These are phyloP conservation scores for Usnea hakonensis DNA, from an alignment of 495 filamentous ascomycete species.

Conservation along the genomic window DNA sequence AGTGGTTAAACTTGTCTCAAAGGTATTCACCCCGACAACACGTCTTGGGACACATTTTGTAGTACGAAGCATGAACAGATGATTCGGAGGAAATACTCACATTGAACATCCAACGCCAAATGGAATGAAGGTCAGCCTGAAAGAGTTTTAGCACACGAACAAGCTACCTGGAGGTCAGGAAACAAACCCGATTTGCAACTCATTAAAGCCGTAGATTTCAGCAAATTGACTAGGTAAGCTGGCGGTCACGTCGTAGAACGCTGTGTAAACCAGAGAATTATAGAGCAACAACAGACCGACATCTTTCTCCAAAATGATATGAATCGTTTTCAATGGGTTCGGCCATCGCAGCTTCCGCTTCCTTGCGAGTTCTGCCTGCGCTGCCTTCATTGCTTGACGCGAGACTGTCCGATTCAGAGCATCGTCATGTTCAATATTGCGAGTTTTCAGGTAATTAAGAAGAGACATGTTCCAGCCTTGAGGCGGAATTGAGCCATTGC, in stretches of 20 bases:
- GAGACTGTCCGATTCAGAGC: slow-evolving; percentile 24
- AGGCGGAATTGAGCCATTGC: slow-evolving; percentile 38
- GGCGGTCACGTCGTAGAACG: slow-evolving; percentile 47
- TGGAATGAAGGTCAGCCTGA: slow-evolving; percentile 37
- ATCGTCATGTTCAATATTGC: slow-evolving; percentile 16
- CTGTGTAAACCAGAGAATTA: slow-evolving; percentile 49
- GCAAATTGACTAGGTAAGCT: slow-evolving; percentile 54
- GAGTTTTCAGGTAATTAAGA: slow-evolving; percentile 32
- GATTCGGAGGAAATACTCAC: background rate
- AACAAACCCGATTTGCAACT: slow-evolving; percentile 60
- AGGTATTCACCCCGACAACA: no score
- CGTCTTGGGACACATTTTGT: no score
- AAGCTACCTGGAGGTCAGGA: slow-evolving; percentile 15
- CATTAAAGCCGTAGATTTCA: slow-evolving; percentile 54
- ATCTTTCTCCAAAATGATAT: slow-evolving; percentile 58
- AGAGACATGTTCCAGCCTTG: slow-evolving; percentile 33
- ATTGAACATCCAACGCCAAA: slow-evolving; percentile 43
- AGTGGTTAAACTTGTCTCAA: no score
- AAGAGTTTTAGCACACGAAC: background rate
- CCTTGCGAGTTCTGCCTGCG: slow-evolving; percentile 26
- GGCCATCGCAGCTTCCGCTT: slow-evolving; percentile 50
- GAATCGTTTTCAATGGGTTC: slow-evolving; percentile 57
- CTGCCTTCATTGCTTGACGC: slow-evolving; percentile 21
- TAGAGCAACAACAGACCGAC: slow-evolving; percentile 50
- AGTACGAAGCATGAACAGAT: background rate